Evolutionary conservation across 441 rosid species (phyloP).

Genomic region (Gossypium aridum): DNA sequence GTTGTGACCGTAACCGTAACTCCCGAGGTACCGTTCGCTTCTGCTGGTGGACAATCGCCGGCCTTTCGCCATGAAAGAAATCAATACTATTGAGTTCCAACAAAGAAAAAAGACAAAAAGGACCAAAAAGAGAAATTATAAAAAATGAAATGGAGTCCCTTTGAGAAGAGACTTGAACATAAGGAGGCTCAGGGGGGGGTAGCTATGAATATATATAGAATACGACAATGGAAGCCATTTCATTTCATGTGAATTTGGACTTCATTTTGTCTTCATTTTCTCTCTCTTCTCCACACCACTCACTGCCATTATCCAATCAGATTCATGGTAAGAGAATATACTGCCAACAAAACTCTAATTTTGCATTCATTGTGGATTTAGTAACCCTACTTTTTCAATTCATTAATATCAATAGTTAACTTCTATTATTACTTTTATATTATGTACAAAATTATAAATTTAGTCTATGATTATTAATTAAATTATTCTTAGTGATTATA

Average conservation of each 20-base stretch:
- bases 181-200: conserved; percentile 22
- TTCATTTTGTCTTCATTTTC: conserved; percentile 51
- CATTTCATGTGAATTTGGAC: conserved; percentile 49
- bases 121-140: not conserved
- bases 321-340: conserved; percentile 6
- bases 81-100: not conserved
- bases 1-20: conserved; percentile 34
- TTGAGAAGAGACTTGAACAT: conserved; percentile 19
- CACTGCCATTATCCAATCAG: not conserved
- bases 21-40: conserved; percentile 63
- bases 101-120: not conserved
- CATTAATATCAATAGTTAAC: too few relatives aligned
- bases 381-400: too few relatives aligned
- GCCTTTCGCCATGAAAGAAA: conserved; percentile 60
- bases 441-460: too few relatives aligned
- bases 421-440: too few relatives aligned
- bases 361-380: too few relatives aligned
- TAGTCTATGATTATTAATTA: too few relatives aligned
- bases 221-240: conserved; percentile 1
- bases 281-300: not conserved
- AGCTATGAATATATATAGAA: conserved; percentile 35
- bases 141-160: conserved; percentile 18
- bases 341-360: conserved; percentile 13
- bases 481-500: too few relatives aligned
- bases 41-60: conserved; percentile 62